A percentile compares a stretch with the other conserved stretches of the same genome.
phyloP scores from a whole-genome alignment of 208 protist species.

The Crithidia fasciculata region DNA sequence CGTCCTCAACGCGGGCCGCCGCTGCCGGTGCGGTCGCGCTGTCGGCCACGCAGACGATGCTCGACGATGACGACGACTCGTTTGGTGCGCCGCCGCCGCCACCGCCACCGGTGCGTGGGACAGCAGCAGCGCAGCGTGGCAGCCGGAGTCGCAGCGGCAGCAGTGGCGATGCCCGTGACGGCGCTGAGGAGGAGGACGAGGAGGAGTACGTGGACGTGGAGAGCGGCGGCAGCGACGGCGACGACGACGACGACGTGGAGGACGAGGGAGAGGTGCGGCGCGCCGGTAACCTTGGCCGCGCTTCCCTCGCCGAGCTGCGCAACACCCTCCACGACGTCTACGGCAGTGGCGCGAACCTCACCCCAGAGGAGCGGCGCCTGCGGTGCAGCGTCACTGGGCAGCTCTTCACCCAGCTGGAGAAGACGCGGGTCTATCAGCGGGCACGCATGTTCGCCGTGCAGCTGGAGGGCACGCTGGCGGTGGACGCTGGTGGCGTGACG shows the following conservation, averaged over 20 bases:
- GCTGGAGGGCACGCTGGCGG: slow-evolving; percentile 59
- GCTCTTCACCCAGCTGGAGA: slow-evolving; percentile 76
- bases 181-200: slow-evolving; percentile 3
- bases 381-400: slow-evolving; percentile 57
- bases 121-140: not conserved
- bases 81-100: not conserved
- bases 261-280: not conserved
- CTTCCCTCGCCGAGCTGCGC: slow-evolving; percentile 7
- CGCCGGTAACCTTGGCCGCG: not conserved
- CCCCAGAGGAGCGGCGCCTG: slow-evolving; percentile 13
- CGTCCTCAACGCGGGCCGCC: not conserved
- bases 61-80: not conserved
- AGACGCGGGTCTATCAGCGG: slow-evolving; percentile 68
- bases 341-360: slow-evolving; percentile 4
- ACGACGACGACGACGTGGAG: not conserved
- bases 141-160: slow-evolving; percentile 1
- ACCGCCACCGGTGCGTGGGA: no score
- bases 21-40: not conserved
- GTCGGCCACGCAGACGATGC: not conserved
- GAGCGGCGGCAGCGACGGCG: slow-evolving; percentile 14
- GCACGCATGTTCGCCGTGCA: slow-evolving; percentile 83
- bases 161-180: no score
- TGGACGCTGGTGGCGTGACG: slow-evolving; percentile 87
- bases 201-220: slow-evolving; percentile 17
- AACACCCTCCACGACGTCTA: slow-evolving; percentile 12